These are phyloP conservation scores for Cenchrus fungigraminus DNA, from an alignment of 176 grass and related monocot species.

Conservation along the genomic window DNA sequence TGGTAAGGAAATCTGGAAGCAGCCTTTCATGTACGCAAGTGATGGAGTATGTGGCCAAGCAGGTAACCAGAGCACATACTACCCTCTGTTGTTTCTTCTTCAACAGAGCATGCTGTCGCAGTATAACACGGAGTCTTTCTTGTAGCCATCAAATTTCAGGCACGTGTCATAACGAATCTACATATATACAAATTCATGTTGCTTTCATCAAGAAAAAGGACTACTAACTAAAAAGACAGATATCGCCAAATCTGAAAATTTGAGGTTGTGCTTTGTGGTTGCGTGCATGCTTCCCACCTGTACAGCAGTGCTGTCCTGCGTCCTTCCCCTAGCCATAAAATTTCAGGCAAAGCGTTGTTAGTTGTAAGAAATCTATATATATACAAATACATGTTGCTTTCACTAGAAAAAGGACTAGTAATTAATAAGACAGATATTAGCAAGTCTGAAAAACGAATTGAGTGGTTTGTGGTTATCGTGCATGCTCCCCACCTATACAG, in stretches of 20 bases:
- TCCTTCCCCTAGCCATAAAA: neutral
- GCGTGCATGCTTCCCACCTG: conserved; percentile 50
- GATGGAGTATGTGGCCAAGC: conserved; percentile 80
- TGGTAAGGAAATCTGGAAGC: conserved; percentile 73
- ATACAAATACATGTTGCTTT: neutral
- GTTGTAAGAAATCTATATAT: conserved; percentile 4
- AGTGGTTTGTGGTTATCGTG: conserved; percentile 21
- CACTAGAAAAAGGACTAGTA: neutral
- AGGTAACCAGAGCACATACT: conserved; percentile 55
- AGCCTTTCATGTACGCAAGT: conserved; percentile 65
- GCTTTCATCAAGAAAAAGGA: neutral
- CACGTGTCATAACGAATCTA: conserved; percentile 19
- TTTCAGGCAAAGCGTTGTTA: conserved; percentile 16
- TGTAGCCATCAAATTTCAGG: neutral
- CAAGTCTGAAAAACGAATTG: neutral
- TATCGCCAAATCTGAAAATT: conserved; percentile 22
- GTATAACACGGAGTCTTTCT: neutral
- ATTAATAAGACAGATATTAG: conserved; percentile 16
- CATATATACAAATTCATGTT: neutral
- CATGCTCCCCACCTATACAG: conserved; percentile 47
- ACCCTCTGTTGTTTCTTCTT: conserved; percentile 21
- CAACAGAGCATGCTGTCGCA: neutral
- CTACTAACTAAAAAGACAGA: neutral
- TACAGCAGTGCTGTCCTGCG: neutral
- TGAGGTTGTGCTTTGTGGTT: neutral